A percentile compares a stretch with the other conserved stretches of the same genome.
These are phyloP conservation scores for Macrotyloma uniflorum DNA, from an alignment of 306 rosid species.

Conservation along the genomic window DNA sequence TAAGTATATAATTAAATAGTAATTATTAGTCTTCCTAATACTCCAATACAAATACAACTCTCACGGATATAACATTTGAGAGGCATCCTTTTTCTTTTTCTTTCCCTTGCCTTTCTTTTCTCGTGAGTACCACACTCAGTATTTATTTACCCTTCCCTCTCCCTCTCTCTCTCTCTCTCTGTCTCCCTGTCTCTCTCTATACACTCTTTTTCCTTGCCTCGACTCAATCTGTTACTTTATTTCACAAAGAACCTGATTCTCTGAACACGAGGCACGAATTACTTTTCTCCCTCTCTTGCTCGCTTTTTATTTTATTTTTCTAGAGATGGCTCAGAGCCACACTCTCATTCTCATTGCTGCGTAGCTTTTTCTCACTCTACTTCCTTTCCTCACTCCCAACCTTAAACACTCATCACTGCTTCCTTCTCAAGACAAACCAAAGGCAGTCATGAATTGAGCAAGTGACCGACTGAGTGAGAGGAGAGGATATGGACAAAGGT, in stretches of 20 bases:
- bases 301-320: not conserved
- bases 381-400: not conserved
- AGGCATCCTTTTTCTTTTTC: conserved; percentile 33
- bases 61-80: conserved; percentile 42
- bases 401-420: not conserved
- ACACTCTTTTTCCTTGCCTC: not conserved
- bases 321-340: not conserved
- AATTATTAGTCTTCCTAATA: not conserved
- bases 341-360: conserved; percentile 32
- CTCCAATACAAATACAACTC: not conserved
- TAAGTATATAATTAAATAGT: not conserved
- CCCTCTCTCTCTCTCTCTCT: not conserved
- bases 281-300: conserved; percentile 29
- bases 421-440: too few species aligned
- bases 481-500: conserved; percentile 48
- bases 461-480: not conserved
- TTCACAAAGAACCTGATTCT: conserved; percentile 71
- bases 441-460: conserved; percentile 14
- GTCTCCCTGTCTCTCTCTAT: not conserved
- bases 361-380: conserved; percentile 7
- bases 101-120: conserved; percentile 31
- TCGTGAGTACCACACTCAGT: conserved; percentile 14
- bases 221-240: conserved; percentile 25
- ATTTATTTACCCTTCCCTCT: conserved; percentile 9
- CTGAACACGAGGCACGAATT: conserved; percentile 42